Base-by-base conservation (phyloP, 148 eudicot genomes). In the Spergularia marina region DNA sequence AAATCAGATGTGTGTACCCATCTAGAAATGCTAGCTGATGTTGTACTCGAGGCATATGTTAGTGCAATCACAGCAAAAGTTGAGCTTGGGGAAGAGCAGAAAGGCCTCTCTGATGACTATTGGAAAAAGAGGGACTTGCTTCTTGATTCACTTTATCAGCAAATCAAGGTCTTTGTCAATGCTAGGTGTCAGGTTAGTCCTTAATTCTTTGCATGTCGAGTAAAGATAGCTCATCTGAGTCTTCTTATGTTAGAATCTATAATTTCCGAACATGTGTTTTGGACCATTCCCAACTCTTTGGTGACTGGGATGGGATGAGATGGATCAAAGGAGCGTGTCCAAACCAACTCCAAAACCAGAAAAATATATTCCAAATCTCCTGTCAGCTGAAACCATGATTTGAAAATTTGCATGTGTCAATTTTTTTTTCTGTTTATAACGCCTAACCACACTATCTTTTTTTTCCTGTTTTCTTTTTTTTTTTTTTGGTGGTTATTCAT, bases 101-200 rank as follows among this genome's bases (percentile, higher is more conserved):
- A 75, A 82, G 88, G 85, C 70, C 83, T 95, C 49, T 80, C 85
- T 34, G 93, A 86, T 58, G 96, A 95, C 85, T 95, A 89, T 74
- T 87, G 89, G 87, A 87, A 68, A 3, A 85, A 86, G 77, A 89
- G 98, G 84, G 96, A 95, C 84, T 56, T 74, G 63, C 91, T 92
- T 80, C 89, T 95, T 80, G 90, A 86, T 80, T 85, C 91, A 73
- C 97, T 95, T 61, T 90, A 95, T 85, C 85, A 86, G 82, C 96
- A 92, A 71, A 84, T 84, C 71, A 95, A 90, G 82, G 80, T 80
- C 78, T 87, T 90, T 71, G 84, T 83, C 40, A 82, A 90, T 71
- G 83, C 80, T 49, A 75, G 77, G 71, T 73, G 70, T 71, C 90
- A 89, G 98, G 98, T 91, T 25, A 52, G 83, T 77, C 68, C 40